phyloP scores from a whole-genome alignment of 1,139 yeast genomes.

The Pichia norvegensis region DNA sequence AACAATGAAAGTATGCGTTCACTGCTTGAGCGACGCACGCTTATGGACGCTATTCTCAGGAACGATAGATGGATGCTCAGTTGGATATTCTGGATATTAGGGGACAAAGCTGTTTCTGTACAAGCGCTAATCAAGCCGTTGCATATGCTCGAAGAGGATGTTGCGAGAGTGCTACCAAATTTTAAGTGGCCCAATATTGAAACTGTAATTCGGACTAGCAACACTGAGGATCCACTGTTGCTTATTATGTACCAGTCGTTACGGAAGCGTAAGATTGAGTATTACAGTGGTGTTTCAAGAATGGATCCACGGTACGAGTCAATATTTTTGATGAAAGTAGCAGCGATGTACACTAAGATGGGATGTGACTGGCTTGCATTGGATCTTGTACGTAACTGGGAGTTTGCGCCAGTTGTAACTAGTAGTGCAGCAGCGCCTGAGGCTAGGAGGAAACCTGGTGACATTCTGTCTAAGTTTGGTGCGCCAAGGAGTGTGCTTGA shows the following conservation, averaged over 20 bases:
- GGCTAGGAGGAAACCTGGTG: conserved; percentile 13
- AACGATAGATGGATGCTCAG: conserved; percentile 81
- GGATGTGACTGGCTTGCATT: conserved; percentile 81
- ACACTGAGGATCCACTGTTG: conserved; percentile 71
- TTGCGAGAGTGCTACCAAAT: conserved; percentile 25
- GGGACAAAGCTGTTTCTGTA: conserved; percentile 46
- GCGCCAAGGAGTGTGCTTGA: conserved; percentile 1
- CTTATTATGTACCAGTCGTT: conserved; percentile 57
- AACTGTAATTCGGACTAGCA: conserved; percentile 32
- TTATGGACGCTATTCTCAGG: conserved; percentile 50
- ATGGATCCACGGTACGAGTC: conserved; percentile 49
- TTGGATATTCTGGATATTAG: conserved; percentile 70
- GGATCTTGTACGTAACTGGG: conserved; percentile 61
- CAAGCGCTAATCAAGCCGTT: conserved; percentile 60
- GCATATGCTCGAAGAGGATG: conserved; percentile 32
- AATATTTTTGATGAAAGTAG: conserved; percentile 52
- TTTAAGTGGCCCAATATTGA: conserved; percentile 25
- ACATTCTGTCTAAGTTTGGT: conserved; percentile 14
- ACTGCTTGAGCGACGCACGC: conserved; percentile 44
- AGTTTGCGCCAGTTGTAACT: conserved; percentile 31
- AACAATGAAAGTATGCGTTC: conserved; percentile 43
- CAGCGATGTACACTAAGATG: conserved; percentile 71
- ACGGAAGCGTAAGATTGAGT: conserved; percentile 41
- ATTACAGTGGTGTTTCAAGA: conserved; percentile 41
- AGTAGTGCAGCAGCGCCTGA: neutral